These are phyloP conservation scores for Geranium brycei DNA, from an alignment of 345 rosid genomes.

Conservation along the genomic window DNA sequence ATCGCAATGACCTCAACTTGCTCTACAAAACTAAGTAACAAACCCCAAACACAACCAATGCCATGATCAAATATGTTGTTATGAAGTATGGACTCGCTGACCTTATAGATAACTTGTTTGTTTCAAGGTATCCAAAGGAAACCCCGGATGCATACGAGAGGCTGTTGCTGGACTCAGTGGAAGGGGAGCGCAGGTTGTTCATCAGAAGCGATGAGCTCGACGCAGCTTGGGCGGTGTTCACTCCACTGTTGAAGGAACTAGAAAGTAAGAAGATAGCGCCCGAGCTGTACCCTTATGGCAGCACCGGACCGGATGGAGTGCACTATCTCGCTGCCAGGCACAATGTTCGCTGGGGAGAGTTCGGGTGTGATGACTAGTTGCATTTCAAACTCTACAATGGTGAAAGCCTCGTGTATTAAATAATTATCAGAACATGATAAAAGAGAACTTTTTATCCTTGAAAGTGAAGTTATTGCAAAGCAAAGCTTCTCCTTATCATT, in stretches of 20 bases:
- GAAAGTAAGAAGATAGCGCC: constrained; percentile 26
- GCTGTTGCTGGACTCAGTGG: constrained; percentile 31
- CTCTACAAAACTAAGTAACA: constrained; percentile 29
- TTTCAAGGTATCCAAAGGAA: constrained; percentile 24
- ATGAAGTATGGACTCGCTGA: too few relatives aligned
- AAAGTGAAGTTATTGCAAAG: too few relatives aligned
- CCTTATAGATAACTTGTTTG: neutral
- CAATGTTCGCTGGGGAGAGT: constrained; percentile 30
- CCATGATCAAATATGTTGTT: neutral
- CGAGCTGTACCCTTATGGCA: constrained; percentile 36
- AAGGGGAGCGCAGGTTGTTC: constrained; percentile 33
- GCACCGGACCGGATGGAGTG: constrained; percentile 36
- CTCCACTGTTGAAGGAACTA: constrained; percentile 32
- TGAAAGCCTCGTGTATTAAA: too few relatives aligned
- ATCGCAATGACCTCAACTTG: constrained; percentile 35
- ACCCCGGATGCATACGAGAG: constrained; percentile 42
- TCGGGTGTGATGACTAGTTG: constrained; percentile 3
- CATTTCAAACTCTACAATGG: too few relatives aligned
- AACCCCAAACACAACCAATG: neutral
- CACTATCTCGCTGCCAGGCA: constrained; percentile 41
- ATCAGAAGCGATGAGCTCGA: constrained; percentile 43
- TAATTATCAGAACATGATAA: too few relatives aligned
- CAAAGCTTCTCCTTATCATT: too few relatives aligned
- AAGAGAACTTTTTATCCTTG: too few relatives aligned
- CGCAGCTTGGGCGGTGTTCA: constrained; percentile 41